Percentiles rank a stretch among this genome's conserved stretches.
phyloP scores from a whole-genome alignment of 1,284 basidiomycete genomes.

The Kwoniella shivajii region DNA sequence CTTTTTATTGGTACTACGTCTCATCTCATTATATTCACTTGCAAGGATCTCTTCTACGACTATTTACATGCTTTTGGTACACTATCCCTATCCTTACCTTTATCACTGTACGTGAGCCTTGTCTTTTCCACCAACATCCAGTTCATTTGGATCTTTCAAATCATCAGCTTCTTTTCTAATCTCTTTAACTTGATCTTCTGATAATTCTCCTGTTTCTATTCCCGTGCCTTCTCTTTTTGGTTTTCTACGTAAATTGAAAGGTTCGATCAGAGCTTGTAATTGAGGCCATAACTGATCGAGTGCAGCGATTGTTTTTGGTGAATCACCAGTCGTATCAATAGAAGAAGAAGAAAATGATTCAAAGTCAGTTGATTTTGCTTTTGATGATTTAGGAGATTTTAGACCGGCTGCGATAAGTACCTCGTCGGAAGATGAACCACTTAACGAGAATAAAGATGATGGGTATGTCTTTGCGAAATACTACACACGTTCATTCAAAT shows the following conservation, averaged over 20 bases:
- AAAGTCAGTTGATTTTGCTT: conserved; percentile 8
- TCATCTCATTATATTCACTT: not conserved
- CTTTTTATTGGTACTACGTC: not conserved
- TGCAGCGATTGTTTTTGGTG: conserved; percentile 20
- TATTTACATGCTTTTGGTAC: not conserved
- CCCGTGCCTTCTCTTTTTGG: not conserved
- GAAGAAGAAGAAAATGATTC: conserved; percentile 11
- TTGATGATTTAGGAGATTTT: conserved; percentile 14
- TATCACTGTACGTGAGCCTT: conserved; percentile 4
- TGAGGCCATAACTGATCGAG: conserved; percentile 54
- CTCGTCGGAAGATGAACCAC: conserved; percentile 83
- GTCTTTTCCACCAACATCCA: conserved; percentile 8
- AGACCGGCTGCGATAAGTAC: conserved; percentile 58
- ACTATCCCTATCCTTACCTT: not conserved
- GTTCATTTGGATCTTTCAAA: conserved; percentile 40
- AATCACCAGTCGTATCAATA: conserved; percentile 8
- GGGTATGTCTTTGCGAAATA: conserved; percentile 68
- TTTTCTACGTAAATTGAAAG: conserved; percentile 33
- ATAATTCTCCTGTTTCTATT: conserved; percentile 13
- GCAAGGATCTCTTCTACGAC: not conserved
- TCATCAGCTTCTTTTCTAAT: conserved; percentile 51
- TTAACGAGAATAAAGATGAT: conserved; percentile 69
- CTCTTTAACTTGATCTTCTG: conserved; percentile 25
- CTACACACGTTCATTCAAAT: too few species aligned
- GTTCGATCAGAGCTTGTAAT: conserved; percentile 47